Conservation (phyloP, 2,329 filamentous ascomycete species). For the Nothophoma quercina region DNA sequence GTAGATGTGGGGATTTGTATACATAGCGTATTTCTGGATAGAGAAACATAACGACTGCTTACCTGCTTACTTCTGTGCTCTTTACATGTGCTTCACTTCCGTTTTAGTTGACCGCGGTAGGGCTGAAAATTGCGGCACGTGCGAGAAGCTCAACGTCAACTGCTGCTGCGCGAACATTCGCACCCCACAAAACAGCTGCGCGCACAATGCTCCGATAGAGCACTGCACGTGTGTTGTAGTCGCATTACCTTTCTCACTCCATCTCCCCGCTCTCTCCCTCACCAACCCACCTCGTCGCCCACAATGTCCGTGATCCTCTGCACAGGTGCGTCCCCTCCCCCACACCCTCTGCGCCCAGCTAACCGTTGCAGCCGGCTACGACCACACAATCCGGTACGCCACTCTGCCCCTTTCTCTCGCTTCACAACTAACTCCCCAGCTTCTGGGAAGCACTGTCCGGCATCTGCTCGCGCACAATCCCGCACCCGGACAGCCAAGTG, state of each 20-base stretch:
- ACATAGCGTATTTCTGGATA: conserved; percentile 1
- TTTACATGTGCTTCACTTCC: not conserved
- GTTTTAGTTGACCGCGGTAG: conserved; percentile 22
- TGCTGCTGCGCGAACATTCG: not conserved
- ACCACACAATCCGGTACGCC: conserved; percentile 75
- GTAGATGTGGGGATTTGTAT: not conserved
- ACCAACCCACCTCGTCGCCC: not conserved
- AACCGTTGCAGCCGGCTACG: conserved; percentile 68
- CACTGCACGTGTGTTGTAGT: conserved; percentile 6
- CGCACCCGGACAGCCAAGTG: conserved; percentile 97
- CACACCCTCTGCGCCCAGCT: conserved; percentile 25
- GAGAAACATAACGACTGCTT: conserved; percentile 1
- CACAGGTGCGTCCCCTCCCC: conserved; percentile 61
- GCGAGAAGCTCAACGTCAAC: conserved; percentile 16
- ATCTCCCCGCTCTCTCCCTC: not conserved
- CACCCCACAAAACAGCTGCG: not conserved
- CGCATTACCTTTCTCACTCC: not conserved
- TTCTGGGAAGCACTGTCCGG: conserved; percentile 99
- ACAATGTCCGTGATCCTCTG: conserved; percentile 72
- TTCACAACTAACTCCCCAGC: conserved; percentile 56
- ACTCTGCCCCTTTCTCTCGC: not conserved
- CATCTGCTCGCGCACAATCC: conserved; percentile 97
- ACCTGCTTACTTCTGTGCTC: not conserved
- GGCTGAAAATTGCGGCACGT: conserved; percentile 20
- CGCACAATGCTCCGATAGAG: conserved; percentile 7